Conservation (phyloP, 345 rosid genomes). For the Eucalyptus pauciflora region DNA sequence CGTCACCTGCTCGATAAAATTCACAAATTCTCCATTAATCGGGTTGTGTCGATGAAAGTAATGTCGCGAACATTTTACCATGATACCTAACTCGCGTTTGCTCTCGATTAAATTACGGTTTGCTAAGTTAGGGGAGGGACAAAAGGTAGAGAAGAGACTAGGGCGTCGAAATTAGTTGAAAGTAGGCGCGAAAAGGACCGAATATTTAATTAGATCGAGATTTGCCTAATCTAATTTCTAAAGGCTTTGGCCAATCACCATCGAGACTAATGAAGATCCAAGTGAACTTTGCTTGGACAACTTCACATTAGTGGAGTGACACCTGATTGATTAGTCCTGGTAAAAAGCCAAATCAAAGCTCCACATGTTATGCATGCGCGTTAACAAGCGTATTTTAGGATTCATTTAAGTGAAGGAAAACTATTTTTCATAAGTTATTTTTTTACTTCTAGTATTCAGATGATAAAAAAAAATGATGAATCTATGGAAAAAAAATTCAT, state of each 20-base stretch:
- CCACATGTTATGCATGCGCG: background rate
- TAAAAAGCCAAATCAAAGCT: background rate
- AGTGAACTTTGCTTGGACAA: background rate
- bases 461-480: background rate
- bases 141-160: background rate
- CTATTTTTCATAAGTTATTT: background rate
- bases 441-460: background rate
- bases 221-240: background rate
- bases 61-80: background rate
- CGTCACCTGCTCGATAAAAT: background rate
- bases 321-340: background rate
- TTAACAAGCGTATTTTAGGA: background rate
- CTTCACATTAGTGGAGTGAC: background rate
- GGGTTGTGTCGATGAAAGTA: accelerated
- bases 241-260: background rate
- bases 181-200: background rate
- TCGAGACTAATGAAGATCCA: background rate
- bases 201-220: background rate
- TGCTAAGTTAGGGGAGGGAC: background rate
- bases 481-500: background rate
- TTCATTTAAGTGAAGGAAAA: background rate
- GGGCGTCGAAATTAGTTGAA: background rate
- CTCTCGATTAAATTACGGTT: background rate
- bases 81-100: background rate
- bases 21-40: background rate